Evolutionary conservation across 768 basidiomycete genomes (phyloP).

Genomic region (Sporobolomyces roseus): DNA sequence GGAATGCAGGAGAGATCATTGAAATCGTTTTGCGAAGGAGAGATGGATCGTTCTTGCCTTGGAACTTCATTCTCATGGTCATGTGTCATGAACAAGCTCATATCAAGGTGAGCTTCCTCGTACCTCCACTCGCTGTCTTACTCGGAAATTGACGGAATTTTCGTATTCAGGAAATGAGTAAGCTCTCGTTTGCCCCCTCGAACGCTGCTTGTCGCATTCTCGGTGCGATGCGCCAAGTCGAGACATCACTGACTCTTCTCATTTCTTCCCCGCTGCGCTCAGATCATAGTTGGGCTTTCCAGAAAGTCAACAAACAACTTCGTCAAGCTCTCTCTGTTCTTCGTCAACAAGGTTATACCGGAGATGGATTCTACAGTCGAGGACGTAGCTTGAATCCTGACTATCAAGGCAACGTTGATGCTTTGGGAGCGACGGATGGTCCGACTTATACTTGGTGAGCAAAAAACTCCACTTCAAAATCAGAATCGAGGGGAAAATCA

Average conservation of each 20-base stretch:
- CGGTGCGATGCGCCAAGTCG: too few species aligned
- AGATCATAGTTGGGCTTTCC: not conserved
- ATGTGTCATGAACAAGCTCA: slow-evolving; percentile 33
- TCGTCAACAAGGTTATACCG: slow-evolving; percentile 21
- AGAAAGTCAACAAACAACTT: slow-evolving; percentile 29
- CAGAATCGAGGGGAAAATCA: not conserved
- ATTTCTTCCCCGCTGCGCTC: too few species aligned
- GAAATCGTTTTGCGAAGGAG: slow-evolving; percentile 31
- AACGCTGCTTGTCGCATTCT: too few species aligned
- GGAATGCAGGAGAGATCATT: slow-evolving; percentile 22
- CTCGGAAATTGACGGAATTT: too few species aligned
- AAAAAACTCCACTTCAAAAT: not conserved
- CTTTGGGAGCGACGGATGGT: not conserved
- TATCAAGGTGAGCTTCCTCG: not conserved
- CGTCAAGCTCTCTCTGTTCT: not conserved
- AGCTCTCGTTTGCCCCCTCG: not conserved
- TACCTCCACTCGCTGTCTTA: not conserved
- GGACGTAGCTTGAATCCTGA: slow-evolving; percentile 2
- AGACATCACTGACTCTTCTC: too few species aligned
- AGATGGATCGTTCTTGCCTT: slow-evolving; percentile 17
- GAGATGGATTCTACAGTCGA: slow-evolving; percentile 35
- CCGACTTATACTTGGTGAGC: slow-evolving; percentile 20
- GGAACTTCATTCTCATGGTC: slow-evolving; percentile 33
- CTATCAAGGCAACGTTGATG: not conserved
- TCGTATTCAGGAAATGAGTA: not conserved